Percentiles rank a stretch among this genome's conserved stretches.
phyloP scores from a whole-genome alignment of 2,329 filamentous ascomycete genomes.

The Ciborinia camelliae region DNA sequence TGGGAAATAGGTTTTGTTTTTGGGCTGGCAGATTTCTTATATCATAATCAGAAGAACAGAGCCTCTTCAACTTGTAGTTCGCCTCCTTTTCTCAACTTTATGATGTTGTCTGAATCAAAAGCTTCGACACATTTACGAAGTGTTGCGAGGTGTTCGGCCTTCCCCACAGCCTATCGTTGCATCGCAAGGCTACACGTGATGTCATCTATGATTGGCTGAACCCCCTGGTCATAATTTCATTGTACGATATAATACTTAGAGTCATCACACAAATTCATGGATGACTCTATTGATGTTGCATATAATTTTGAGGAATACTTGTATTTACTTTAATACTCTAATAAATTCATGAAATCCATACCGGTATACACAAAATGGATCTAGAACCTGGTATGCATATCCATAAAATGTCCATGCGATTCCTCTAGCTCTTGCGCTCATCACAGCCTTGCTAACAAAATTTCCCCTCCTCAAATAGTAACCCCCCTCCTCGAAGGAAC shows the following conservation, averaged over 20 bases:
- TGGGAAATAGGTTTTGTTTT: neutral
- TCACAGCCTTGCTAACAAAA: conserved; percentile 25
- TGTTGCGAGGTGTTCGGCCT: conserved; percentile 1
- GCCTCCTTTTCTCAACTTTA: neutral
- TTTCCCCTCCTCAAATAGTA: conserved; percentile 19
- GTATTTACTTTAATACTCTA: neutral
- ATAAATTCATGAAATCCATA: neutral
- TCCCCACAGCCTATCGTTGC: conserved; percentile 5
- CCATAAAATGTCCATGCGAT: conserved; percentile 7
- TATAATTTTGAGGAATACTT: neutral
- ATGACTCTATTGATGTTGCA: neutral
- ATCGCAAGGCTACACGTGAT: conserved; percentile 1
- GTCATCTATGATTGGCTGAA: neutral
- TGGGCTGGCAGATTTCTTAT: neutral
- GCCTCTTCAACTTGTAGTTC: neutral
- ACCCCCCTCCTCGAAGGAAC: conserved; percentile 29
- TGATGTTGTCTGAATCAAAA: neutral
- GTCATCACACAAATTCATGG: conserved; percentile 1
- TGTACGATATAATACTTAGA: neutral
- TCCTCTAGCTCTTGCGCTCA: neutral
- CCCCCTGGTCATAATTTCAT: neutral
- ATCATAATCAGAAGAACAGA: neutral
- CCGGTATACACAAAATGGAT: conserved; percentile 2
- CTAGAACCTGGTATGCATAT: conserved; percentile 8
- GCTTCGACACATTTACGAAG: neutral